Evolutionary conservation across 495 filamentous ascomycete genomes (phyloP), one percentile per base, ranked within the genome.

Genomic region (Darksidea phi): DNA sequence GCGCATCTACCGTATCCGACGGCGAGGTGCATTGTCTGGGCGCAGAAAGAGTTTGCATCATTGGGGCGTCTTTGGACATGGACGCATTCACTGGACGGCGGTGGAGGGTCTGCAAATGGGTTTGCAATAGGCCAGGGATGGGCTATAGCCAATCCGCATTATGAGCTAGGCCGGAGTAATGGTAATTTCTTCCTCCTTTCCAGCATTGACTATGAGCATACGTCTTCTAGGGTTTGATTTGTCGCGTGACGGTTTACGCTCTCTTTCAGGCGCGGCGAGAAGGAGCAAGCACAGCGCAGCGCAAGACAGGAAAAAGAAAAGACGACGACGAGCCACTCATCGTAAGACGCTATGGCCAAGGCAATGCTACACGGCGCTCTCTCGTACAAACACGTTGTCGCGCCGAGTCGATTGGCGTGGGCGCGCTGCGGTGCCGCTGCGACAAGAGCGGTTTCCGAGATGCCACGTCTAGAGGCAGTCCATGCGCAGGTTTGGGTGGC

Each of bases 101-200:
- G 32, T 38, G 49, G 53, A 17, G 34, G 52, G 51, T 63, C 32
- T 21, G 41, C 48, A 49, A 53, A 43, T 32, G 28, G 13, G 1
- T 10, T n/a, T 36, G 28, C 34, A 34, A 28, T 38, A 26, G 38
- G 49, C 21, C 49, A 8, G 12, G 41, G 28, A 26, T 7, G 21
- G 37, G 53, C 5, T 21, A 21, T 8, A 43, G 34, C 59, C 51
- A 63, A 56, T 50, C 43, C 23, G 26, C 28, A 25, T 43, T 20
- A 15, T 15, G 17, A 15, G 24, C 34, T 52, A 56, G 52, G 51
- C 59, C 52, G 54, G 53, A 57, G 54, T 58, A 64, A 58, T 64
- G 53, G 61, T 58, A 64, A 64, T 64, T 64, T 64, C 61, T 15
- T 64, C 45, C 24, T 43, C 43, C 26, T 47, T 21, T 32, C 28